Percentiles rank a stretch among this genome's conserved stretches.
These are phyloP conservation scores for Quercus lobata DNA, from an alignment of 331 rosid genomes.

Conservation along the genomic window DNA sequence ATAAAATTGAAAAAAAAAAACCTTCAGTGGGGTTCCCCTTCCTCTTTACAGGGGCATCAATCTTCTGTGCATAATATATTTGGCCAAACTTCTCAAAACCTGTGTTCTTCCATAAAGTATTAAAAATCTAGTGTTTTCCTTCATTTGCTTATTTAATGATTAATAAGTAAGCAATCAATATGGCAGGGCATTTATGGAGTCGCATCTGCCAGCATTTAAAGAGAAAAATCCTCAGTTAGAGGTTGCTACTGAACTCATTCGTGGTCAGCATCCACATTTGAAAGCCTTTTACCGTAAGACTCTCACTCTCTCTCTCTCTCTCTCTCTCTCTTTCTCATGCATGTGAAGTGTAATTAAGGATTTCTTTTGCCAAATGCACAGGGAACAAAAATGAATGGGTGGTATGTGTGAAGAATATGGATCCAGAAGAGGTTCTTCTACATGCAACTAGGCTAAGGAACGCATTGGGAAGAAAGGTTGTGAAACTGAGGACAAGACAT, in stretches of 20 bases:
- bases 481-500: constrained; percentile 85
- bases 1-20: too few relatives aligned
- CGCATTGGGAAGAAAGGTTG: constrained; percentile 83
- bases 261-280: constrained; percentile 92
- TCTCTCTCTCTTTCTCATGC: background rate
- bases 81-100: background rate
- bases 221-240: constrained; percentile 83
- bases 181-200: constrained; percentile 84
- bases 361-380: constrained; percentile 29
- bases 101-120: background rate
- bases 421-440: constrained; percentile 59
- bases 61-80: too few relatives aligned
- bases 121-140: background rate
- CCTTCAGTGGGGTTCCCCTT: too few relatives aligned
- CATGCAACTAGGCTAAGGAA: constrained; percentile 75
- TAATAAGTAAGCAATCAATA: background rate
- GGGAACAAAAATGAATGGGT: constrained; percentile 67
- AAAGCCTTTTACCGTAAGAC: constrained; percentile 72
- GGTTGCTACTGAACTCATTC: constrained; percentile 78
- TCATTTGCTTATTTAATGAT: background rate
- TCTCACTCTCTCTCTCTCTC: background rate
- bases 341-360: background rate
- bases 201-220: constrained; percentile 57
- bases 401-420: constrained; percentile 84
- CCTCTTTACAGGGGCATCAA: too few relatives aligned